Conservation (phyloP, 179 eudicot species). For the Drosera spatulata region DNA sequence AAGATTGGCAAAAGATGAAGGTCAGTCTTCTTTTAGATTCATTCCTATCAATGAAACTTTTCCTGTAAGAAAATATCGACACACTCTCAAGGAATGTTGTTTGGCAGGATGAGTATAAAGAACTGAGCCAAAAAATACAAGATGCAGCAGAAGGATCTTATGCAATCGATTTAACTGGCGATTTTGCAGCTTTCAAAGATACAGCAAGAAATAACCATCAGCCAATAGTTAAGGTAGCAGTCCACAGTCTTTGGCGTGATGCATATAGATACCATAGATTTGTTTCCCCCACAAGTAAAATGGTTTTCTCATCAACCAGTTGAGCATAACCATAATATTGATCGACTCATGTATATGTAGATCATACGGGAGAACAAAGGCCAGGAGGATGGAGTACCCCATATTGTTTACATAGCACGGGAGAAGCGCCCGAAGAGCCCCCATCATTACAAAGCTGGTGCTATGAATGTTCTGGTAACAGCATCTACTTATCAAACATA, state of each 20-base stretch:
- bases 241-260: not conserved
- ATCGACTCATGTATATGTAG: conserved; percentile 1
- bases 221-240: conserved; percentile 16
- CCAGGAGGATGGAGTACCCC: conserved; percentile 14
- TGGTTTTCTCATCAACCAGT: too few species aligned
- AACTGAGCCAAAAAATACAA: conserved; percentile 14
- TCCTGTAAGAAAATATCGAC: not conserved
- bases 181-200: conserved; percentile 15
- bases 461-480: conserved; percentile 35
- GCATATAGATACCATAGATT: not conserved
- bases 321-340: too few species aligned
- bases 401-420: conserved; percentile 32
- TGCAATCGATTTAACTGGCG: conserved; percentile 6
- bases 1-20: not conserved
- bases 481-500: too few species aligned
- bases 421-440: conserved; percentile 25
- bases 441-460: conserved; percentile 48
- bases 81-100: too few species aligned
- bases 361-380: conserved; percentile 21
- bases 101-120: conserved; percentile 18
- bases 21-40: not conserved
- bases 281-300: not conserved
- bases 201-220: conserved; percentile 13
- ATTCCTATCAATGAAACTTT: not conserved
- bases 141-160: conserved; percentile 8